Evolutionary conservation across 495 filamentous ascomycete species (phyloP), one percentile per base, ranked within the genome.

Genomic region (Tuber borchii): DNA sequence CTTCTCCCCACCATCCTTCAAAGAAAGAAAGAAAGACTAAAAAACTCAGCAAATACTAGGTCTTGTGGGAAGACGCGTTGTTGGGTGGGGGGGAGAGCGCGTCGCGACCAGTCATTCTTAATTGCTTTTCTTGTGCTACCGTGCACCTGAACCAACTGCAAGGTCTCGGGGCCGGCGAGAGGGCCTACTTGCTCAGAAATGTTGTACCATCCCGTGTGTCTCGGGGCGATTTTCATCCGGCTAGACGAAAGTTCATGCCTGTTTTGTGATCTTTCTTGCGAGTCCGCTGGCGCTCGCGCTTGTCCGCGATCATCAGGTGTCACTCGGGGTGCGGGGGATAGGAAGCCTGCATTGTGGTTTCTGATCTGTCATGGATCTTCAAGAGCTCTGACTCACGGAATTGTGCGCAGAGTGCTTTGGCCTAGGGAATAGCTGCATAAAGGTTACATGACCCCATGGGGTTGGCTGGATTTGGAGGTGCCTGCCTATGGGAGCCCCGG

Each of bases 101-200:
- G 56, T 7, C 56, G 56, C 56, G 56, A 17, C 26, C 26, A 65
- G 56, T 65, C 56, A 65, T 65, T 31, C n/a, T 17, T 34, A 65
- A 65, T 65, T 65, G 56, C 56, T 65, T 65, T 65, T 65, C 56
- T 19, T 65, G 56, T 65, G 56, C 56, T 31, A 65, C 56, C 45
- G 42, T 43, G 42, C 8, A 43, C 16, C 17, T 46, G 12, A 46
- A 17, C 10, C 45, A 1, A 43, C 45, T 19, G 12, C 45, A 46
- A 46, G 14, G 45, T 46, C 45, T 46, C 5, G 45, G 12, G 16
- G 45, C 16, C 16, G 12, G 45, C 1, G 17, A 46, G 45, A 43
- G 16, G 12, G 45, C 45, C 45, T 19, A 46, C 45, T 12, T 43
- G 14, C 3, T 14, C 3, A 34, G 56, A 0, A 34, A 65, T 34